A percentile compares a stretch with the other conserved stretches of the same genome.
phyloP scores from a whole-genome alignment of 176 grass and related monocot species.

The Miscanthus lutarioriparius region DNA sequence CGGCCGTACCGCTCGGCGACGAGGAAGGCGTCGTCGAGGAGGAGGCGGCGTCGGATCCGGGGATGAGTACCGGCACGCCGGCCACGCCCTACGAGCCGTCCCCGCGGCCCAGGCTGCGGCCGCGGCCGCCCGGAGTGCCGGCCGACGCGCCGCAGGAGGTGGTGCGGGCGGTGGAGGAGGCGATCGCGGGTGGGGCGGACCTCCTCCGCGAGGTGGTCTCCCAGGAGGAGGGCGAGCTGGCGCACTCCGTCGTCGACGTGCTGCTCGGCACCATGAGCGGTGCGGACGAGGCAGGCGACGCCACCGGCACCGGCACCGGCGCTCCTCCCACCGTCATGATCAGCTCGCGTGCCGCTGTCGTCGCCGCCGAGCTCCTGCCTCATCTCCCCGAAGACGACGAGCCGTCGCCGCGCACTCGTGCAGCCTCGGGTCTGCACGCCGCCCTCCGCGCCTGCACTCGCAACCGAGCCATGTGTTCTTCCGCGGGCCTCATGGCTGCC shows the following conservation, averaged over 20 bases:
- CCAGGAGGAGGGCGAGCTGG: constrained; percentile 47
- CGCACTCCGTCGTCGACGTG: constrained; percentile 70
- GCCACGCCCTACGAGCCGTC: constrained; percentile 12
- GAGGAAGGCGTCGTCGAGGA: constrained; percentile 19
- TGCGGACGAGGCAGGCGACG: constrained; percentile 48
- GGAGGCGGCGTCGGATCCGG: constrained; percentile 19
- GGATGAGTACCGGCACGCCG: constrained; percentile 23
- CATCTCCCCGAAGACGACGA: constrained; percentile 71
- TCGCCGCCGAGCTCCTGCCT: constrained; percentile 65
- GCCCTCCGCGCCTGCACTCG: constrained; percentile 74
- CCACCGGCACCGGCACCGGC: constrained; percentile 39
- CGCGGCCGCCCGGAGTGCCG: constrained; percentile 35
- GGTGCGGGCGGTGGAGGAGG: constrained; percentile 67
- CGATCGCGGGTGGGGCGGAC: constrained; percentile 53
- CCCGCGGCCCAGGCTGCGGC: constrained; percentile 42
- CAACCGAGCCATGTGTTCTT: constrained; percentile 94
- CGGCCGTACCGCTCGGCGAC: constrained; percentile 26
- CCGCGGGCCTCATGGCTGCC: constrained; percentile 59
- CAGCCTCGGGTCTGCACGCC: constrained; percentile 57
- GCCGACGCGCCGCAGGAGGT: constrained; percentile 65
- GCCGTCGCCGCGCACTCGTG: constrained; percentile 81
- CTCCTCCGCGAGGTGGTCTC: constrained; percentile 54
- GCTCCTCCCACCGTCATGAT: constrained; percentile 71
- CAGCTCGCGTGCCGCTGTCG: constrained; percentile 60
- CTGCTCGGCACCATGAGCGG: constrained; percentile 86